Evolutionary conservation across 768 basidiomycete species (phyloP).

Genomic region (Boletus pseudopeckii): DNA sequence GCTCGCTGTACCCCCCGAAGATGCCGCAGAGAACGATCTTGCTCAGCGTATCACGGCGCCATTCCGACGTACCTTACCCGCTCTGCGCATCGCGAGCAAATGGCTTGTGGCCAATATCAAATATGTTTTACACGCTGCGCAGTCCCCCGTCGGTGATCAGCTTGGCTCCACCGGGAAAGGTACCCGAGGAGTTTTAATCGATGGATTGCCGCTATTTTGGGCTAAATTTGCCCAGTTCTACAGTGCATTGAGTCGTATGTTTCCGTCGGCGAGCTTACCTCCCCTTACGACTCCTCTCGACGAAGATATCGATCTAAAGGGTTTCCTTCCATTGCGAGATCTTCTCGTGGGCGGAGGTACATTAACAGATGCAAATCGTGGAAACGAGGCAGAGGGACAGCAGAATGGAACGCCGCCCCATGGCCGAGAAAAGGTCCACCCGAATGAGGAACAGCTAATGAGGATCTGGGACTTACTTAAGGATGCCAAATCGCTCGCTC

Average conservation of each 20-base stretch:
- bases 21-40: constrained; percentile 54
- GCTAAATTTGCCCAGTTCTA: constrained; percentile 63
- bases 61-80: constrained; percentile 82
- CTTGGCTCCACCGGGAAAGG: constrained; percentile 10
- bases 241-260: constrained; percentile 55
- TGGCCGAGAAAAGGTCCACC: constrained; percentile 58
- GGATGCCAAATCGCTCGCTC: constrained; percentile 62
- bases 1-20: constrained; percentile 53
- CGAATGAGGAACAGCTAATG: constrained; percentile 96
- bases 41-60: constrained; percentile 83
- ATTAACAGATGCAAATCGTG: constrained; percentile 10
- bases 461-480: constrained; percentile 79
- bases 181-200: constrained; percentile 27
- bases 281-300: constrained; percentile 62
- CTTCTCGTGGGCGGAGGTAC: constrained; percentile 40
- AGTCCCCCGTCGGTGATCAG: constrained; percentile 24
- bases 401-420: constrained; percentile 26
- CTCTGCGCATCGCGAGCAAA: constrained; percentile 82
- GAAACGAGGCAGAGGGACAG: constrained; percentile 22
- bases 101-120: constrained; percentile 81
- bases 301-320: constrained; percentile 86
- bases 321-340: constrained; percentile 79
- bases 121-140: constrained; percentile 53
- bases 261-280: constrained; percentile 65
- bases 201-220: constrained; percentile 62